phyloP scores from a whole-genome alignment of 345 rosid genomes.

The Salix koriyanagi region DNA sequence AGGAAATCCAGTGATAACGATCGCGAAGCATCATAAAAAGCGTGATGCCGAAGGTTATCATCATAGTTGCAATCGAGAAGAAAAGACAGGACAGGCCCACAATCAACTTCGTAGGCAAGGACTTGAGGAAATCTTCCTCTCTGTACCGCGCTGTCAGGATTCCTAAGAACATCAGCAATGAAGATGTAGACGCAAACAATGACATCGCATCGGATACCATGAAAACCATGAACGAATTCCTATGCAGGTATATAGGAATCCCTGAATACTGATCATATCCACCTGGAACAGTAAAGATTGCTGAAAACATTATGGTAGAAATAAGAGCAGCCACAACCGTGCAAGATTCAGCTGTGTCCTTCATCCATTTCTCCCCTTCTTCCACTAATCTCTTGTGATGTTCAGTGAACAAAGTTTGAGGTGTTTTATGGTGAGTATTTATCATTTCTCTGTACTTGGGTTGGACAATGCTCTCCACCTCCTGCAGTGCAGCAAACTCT shows the following conservation, averaged over 20 bases:
- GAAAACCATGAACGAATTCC: slow-evolving; percentile 17
- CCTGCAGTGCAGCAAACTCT: slow-evolving; percentile 25
- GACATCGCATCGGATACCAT: slow-evolving; percentile 26
- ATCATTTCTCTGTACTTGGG: slow-evolving; percentile 59
- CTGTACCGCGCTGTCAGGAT: slow-evolving; percentile 30
- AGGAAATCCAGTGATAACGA: slow-evolving; percentile 31
- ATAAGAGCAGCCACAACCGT: slow-evolving; percentile 33
- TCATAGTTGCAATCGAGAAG: slow-evolving; percentile 67
- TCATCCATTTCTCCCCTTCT: slow-evolving; percentile 34
- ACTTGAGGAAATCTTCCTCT: slow-evolving; percentile 30
- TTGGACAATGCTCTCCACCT: slow-evolving; percentile 64
- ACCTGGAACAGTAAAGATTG: slow-evolving; percentile 27
- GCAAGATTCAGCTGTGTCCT: slow-evolving; percentile 23
- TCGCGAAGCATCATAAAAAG: slow-evolving; percentile 28
- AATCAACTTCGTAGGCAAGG: slow-evolving; percentile 40
- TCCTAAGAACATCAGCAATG: slow-evolving; percentile 26
- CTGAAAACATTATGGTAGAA: slow-evolving; percentile 30
- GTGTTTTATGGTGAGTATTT: slow-evolving; percentile 40
- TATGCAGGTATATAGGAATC: slow-evolving; percentile 8
- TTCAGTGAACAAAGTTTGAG: slow-evolving; percentile 49
- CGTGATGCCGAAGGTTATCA: slow-evolving; percentile 48
- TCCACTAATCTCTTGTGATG: slow-evolving; percentile 36
- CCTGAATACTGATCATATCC: slow-evolving; percentile 19
- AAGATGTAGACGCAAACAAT: slow-evolving; percentile 23
- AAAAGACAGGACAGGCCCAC: slow-evolving; percentile 57